Percentiles rank a stretch among this genome's conserved stretches.
Conservation (phyloP, 306 rosid genomes). For the Cucumis cinereus region DNA sequence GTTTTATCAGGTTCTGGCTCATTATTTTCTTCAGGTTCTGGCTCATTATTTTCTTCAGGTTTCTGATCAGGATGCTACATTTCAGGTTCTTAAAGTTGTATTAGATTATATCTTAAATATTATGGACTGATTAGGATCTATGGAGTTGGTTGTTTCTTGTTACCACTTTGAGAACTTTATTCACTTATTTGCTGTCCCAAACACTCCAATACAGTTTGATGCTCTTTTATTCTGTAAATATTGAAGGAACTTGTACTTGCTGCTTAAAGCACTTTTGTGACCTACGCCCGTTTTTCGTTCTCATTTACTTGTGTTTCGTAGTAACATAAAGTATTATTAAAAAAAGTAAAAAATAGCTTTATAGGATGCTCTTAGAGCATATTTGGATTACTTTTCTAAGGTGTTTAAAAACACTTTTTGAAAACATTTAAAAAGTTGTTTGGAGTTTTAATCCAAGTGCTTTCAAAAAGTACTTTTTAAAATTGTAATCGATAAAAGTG, state of each 20-base stretch:
- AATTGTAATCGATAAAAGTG: too few species aligned
- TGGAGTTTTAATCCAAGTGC: too few species aligned
- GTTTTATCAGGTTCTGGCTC: background rate
- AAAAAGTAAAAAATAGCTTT: too few species aligned
- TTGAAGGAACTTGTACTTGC: background rate
- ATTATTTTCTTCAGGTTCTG: background rate
- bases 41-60: background rate
- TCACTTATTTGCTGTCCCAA: background rate
- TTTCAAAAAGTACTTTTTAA: too few species aligned
- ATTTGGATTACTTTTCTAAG: too few species aligned
- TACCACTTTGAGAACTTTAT: background rate
- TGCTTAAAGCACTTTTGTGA: too few species aligned
- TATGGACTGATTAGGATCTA: background rate
- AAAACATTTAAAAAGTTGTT: too few species aligned
- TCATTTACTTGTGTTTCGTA: too few species aligned
- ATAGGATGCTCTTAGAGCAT: too few species aligned
- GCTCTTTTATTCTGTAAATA: background rate
- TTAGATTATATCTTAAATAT: background rate
- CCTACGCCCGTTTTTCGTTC: too few species aligned
- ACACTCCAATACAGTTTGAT: background rate
- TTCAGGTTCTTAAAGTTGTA: background rate
- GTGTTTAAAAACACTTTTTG: too few species aligned
- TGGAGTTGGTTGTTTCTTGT: background rate
- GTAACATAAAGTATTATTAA: too few species aligned
- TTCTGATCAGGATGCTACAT: background rate